Conservation (phyloP, 1,139 yeast genomes). For the Eremothecium cymbalariae region DNA sequence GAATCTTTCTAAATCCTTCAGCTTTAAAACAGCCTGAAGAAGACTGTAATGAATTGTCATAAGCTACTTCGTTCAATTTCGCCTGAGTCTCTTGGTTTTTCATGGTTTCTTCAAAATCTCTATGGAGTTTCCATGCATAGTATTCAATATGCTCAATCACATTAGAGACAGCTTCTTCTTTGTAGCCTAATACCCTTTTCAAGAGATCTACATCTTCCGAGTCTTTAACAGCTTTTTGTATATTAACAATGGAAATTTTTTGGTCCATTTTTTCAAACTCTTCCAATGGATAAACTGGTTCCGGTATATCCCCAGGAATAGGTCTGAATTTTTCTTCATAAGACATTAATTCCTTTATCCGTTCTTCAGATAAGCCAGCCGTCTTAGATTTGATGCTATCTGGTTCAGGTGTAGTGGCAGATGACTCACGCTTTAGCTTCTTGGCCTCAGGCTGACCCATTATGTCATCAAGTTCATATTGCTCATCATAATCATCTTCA, state of each 20-base stretch:
- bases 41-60: slow-evolving; percentile 39
- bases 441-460: slow-evolving; percentile 14
- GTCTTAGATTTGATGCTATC: slow-evolving; percentile 11
- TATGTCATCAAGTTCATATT: slow-evolving; percentile 13
- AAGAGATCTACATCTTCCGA: slow-evolving; percentile 61
- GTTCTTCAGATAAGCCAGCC: slow-evolving; percentile 11
- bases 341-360: slow-evolving; percentile 15
- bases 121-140: slow-evolving; percentile 21
- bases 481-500: slow-evolving; percentile 33
- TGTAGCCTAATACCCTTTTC: slow-evolving; percentile 35
- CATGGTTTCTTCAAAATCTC: slow-evolving; percentile 16
- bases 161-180: slow-evolving; percentile 12
- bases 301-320: slow-evolving; percentile 19
- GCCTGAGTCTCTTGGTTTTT: slow-evolving; percentile 18
- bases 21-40: slow-evolving; percentile 60
- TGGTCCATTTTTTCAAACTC: slow-evolving; percentile 15
- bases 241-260: slow-evolving; percentile 39
- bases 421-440: slow-evolving; percentile 19
- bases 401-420: slow-evolving; percentile 32
- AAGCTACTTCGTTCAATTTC: slow-evolving; percentile 18
- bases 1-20: slow-evolving; percentile 65
- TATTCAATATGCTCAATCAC: slow-evolving; percentile 12
- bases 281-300: slow-evolving; percentile 24
- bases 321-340: slow-evolving; percentile 22
- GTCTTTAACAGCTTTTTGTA: slow-evolving; percentile 56